A percentile compares a stretch with the other conserved stretches of the same genome.
Evolutionary conservation across 441 rosid species (phyloP).

Genomic region (Pelargonium citronellum): DNA sequence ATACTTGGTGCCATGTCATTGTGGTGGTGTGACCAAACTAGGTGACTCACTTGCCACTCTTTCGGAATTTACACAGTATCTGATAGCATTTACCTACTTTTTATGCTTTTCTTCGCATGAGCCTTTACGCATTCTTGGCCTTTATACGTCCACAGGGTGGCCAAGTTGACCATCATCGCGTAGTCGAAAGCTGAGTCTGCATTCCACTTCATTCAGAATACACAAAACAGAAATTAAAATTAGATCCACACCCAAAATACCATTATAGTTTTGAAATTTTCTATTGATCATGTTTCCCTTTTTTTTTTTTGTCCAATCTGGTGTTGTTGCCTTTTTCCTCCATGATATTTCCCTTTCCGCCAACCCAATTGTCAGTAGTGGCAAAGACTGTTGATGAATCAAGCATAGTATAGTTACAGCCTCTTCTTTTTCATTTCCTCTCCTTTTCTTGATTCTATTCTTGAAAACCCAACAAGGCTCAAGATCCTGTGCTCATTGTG

Average conservation of each 20-base stretch:
- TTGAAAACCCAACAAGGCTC: conserved; percentile 11
- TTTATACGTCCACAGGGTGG: conserved; percentile 30
- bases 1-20: conserved; percentile 23
- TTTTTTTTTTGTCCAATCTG: conserved; percentile 26
- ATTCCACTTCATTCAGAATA: conserved; percentile 70
- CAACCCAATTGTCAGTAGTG: conserved; percentile 36
- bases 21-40: conserved; percentile 25
- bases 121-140: conserved; percentile 13
- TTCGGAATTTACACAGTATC: conserved; percentile 26
- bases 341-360: conserved; percentile 31
- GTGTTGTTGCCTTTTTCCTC: conserved; percentile 14
- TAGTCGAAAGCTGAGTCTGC: conserved; percentile 59
- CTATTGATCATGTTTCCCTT: conserved; percentile 17
- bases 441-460: conserved; percentile 20
- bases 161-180: conserved; percentile 38
- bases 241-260: conserved; percentile 29
- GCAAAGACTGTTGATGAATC: conserved; percentile 25
- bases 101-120: conserved; percentile 6
- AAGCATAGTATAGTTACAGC: conserved; percentile 6
- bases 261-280: conserved; percentile 18
- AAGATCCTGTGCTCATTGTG: conserved; percentile 15
- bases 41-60: conserved; percentile 45
- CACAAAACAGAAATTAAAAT: conserved; percentile 27
- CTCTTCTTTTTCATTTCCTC: conserved; percentile 19
- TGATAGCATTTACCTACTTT: conserved; percentile 20